Conservation (phyloP, 768 basidiomycete species). For the Boletus huronensis region DNA sequence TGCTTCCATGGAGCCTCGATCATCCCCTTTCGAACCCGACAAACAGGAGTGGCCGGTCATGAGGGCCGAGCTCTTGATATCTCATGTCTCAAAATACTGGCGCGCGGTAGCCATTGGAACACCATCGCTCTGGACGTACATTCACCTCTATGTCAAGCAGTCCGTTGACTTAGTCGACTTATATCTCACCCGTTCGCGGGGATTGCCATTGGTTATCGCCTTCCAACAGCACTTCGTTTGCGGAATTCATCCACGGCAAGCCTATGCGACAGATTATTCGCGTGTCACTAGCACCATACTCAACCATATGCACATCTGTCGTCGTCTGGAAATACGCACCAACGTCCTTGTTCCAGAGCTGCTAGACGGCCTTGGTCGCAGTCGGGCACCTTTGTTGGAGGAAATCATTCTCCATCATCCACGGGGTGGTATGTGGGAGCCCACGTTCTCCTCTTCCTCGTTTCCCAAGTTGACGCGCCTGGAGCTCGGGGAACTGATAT, state of each 20-base stretch:
- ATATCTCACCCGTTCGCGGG: conserved; percentile 27
- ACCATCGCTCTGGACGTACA: conserved; percentile 40
- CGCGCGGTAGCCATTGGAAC: conserved; percentile 36
- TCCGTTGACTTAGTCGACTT: conserved; percentile 25
- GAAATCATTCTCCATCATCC: conserved; percentile 27
- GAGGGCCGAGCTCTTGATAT: conserved; percentile 34
- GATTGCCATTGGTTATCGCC: conserved; percentile 19
- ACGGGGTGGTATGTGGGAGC: conserved; percentile 2
- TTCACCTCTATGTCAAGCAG: conserved; percentile 26
- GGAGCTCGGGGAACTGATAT: conserved; percentile 21
- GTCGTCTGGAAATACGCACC: conserved; percentile 25
- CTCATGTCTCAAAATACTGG: conserved; percentile 44
- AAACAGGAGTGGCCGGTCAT: conserved; percentile 7
- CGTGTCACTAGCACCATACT: conserved; percentile 26
- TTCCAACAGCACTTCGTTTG: conserved; percentile 25
- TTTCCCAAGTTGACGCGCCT: conserved; percentile 22
- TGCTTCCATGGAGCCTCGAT: neutral
- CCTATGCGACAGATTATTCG: conserved; percentile 18
- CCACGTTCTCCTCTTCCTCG: conserved; percentile 15
- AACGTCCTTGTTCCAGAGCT: conserved; percentile 24
- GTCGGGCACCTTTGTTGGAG: conserved; percentile 24
- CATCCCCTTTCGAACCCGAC: neutral
- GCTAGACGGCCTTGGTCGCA: conserved; percentile 20
- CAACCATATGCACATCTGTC: conserved; percentile 25
- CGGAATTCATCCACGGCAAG: conserved; percentile 18